phyloP scores from a whole-genome alignment of 106 monocot genomes.

The Dendrobium huoshanense region DNA sequence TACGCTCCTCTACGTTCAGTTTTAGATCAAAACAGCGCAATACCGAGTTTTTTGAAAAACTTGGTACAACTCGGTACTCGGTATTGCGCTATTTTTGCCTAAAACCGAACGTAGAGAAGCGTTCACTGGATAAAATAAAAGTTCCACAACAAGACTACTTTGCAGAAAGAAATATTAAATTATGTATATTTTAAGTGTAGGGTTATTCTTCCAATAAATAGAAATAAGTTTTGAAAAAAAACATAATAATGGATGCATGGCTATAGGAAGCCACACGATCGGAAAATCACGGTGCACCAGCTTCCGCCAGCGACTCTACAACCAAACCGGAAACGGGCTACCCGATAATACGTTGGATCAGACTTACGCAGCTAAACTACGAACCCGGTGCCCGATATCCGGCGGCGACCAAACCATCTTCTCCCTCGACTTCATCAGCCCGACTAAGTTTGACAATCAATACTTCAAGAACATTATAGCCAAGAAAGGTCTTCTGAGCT shows the following conservation, averaged over 20 bases:
- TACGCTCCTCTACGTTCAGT: no score
- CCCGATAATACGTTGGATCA: constrained; percentile 40
- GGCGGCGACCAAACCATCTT: constrained; percentile 60
- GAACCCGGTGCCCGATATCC: constrained; percentile 36
- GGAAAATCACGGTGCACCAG: constrained; percentile 54
- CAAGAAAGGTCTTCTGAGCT: constrained; percentile 44
- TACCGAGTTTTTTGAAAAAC: no score
- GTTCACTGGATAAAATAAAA: no score
- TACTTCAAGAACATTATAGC: constrained; percentile 55
- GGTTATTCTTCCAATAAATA: background rate
- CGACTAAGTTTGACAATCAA: constrained; percentile 40
- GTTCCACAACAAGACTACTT: no score
- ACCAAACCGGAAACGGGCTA: constrained; percentile 52
- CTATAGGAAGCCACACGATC: constrained; percentile 61
- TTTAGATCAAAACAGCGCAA: no score
- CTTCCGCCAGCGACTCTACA: constrained; percentile 70
- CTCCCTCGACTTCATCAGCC: constrained; percentile 32
- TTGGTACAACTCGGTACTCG: no score
- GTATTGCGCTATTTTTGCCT: no score
- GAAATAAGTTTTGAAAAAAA: no score
- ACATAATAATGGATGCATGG: background rate
- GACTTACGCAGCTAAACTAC: constrained; percentile 32
- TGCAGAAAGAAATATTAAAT: background rate
- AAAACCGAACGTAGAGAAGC: no score
- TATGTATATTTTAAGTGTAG: background rate